phyloP scores from a whole-genome alignment of 495 filamentous ascomycete genomes.

The Staphylotrichum longicolle region DNA sequence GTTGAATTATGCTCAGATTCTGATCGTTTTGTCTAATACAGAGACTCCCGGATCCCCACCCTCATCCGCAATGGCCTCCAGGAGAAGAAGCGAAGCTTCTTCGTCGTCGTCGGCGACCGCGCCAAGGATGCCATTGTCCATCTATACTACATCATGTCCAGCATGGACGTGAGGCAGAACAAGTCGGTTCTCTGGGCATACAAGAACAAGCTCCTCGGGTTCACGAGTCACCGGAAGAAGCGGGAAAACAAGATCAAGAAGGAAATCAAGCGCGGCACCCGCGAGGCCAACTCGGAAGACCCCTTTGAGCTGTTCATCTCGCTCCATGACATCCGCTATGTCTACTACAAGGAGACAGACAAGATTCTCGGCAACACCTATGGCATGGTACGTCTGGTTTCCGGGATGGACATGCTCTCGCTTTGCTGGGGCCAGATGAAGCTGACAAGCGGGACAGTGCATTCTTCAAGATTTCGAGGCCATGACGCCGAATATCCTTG shows the following conservation, averaged over 20 bases:
- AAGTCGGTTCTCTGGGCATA: constrained; percentile 99
- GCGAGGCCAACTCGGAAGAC: constrained; percentile 93
- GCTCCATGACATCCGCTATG: constrained; percentile 94
- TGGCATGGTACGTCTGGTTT: constrained; percentile 62
- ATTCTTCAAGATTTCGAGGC: constrained; percentile 98
- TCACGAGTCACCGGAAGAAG: constrained; percentile 92
- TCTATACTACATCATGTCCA: constrained; percentile 90
- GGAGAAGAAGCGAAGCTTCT: constrained; percentile 96
- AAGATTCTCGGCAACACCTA: constrained; percentile 98
- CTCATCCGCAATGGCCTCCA: constrained; percentile 94
- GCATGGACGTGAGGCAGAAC: constrained; percentile 87
- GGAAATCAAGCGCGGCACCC: constrained; percentile 91
- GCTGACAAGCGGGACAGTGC: constrained; percentile 48
- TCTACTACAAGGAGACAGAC: constrained; percentile 99
- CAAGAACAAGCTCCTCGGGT: constrained; percentile 93
- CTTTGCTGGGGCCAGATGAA: not conserved
- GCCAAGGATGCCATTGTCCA: constrained; percentile 97
- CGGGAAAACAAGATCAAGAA: constrained; percentile 96
- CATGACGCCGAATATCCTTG: constrained; percentile 92
- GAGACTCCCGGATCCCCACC: constrained; percentile 92
- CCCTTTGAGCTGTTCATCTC: constrained; percentile 98
- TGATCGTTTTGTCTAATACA: constrained; percentile 32
- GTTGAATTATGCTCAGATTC: not conserved
- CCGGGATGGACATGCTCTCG: too few relatives aligned
- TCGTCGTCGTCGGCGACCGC: constrained; percentile 92